Evolutionary conservation across 1,284 basidiomycete genomes (phyloP).

Genomic region (Puccinia novopanici): DNA sequence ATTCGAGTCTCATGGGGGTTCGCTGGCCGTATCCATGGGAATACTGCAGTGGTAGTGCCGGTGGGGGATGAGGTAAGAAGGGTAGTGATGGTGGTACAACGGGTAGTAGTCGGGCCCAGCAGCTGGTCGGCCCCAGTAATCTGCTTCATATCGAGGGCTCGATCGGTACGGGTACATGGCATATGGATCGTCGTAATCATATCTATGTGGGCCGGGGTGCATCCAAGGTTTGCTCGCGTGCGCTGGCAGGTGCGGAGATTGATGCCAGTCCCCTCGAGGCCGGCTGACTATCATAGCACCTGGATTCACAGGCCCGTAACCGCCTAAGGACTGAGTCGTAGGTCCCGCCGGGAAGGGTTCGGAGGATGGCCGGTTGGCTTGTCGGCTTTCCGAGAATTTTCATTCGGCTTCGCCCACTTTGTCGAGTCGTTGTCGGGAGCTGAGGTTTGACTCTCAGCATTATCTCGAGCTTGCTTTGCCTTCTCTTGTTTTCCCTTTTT

Average conservation of each 20-base stretch:
- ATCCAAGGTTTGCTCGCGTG: slow-evolving; percentile 10
- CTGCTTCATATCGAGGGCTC: slow-evolving; percentile 7
- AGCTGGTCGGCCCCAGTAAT: not conserved
- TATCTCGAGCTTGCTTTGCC: slow-evolving; percentile 15
- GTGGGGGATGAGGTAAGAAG: not conserved
- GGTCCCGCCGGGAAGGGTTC: not conserved
- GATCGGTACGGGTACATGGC: slow-evolving; percentile 8
- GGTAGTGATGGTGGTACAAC: slow-evolving; percentile 24
- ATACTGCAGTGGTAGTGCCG: not conserved
- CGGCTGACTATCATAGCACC: not conserved
- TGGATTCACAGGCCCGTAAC: not conserved
- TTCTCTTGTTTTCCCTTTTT: slow-evolving; percentile 12
- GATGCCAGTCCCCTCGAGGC: not conserved
- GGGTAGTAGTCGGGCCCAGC: not conserved
- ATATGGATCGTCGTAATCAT: not conserved
- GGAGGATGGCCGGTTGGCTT: not conserved
- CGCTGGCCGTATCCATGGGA: not conserved
- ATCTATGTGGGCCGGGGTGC: not conserved
- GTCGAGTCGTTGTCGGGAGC: not conserved
- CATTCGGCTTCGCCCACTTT: not conserved
- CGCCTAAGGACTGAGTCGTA: not conserved
- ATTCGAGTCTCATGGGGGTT: slow-evolving; percentile 10
- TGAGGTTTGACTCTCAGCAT: not conserved
- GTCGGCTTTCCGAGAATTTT: slow-evolving; percentile 6
- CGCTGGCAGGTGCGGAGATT: not conserved